Conservation (phyloP, 495 filamentous ascomycete species). For the Apiosordaria backusii region DNA sequence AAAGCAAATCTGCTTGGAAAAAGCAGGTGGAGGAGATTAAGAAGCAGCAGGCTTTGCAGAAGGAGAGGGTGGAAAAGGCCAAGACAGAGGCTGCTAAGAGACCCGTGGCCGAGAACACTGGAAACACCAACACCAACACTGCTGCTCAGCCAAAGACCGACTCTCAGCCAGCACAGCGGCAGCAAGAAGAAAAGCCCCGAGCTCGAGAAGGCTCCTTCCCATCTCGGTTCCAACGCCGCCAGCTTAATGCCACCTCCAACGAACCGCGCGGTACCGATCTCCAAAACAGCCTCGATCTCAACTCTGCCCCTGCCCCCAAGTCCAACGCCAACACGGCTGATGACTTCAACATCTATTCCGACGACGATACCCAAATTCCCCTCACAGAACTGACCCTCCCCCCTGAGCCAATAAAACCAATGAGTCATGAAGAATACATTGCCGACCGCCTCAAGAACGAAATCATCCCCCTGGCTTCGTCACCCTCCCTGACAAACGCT, state of each 20-base stretch:
- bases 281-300: slow-evolving; percentile 6
- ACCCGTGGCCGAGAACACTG: slow-evolving; percentile 17
- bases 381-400: slow-evolving; percentile 16
- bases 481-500: slow-evolving; percentile 55
- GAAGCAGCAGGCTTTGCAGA: slow-evolving; percentile 14
- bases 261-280: not conserved
- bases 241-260: not conserved
- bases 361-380: not conserved
- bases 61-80: slow-evolving; percentile 10
- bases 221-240: not conserved
- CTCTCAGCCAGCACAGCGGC: not conserved
- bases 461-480: slow-evolving; percentile 62
- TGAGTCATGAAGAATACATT: slow-evolving; percentile 63
- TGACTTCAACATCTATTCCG: slow-evolving; percentile 11
- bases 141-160: slow-evolving; percentile 7
- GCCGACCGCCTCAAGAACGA: slow-evolving; percentile 55
- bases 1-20: slow-evolving; percentile 34
- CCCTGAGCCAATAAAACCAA: slow-evolving; percentile 38
- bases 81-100: slow-evolving; percentile 11
- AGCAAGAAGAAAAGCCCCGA: not conserved
- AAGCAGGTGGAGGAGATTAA: slow-evolving; percentile 24
- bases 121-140: not conserved
- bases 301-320: not conserved
- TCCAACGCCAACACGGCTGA: slow-evolving; percentile 8
- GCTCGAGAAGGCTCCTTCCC: not conserved